These are phyloP conservation scores for Maudiozyma humilis DNA, from an alignment of 1,139 yeast genomes.

Conservation along the genomic window DNA sequence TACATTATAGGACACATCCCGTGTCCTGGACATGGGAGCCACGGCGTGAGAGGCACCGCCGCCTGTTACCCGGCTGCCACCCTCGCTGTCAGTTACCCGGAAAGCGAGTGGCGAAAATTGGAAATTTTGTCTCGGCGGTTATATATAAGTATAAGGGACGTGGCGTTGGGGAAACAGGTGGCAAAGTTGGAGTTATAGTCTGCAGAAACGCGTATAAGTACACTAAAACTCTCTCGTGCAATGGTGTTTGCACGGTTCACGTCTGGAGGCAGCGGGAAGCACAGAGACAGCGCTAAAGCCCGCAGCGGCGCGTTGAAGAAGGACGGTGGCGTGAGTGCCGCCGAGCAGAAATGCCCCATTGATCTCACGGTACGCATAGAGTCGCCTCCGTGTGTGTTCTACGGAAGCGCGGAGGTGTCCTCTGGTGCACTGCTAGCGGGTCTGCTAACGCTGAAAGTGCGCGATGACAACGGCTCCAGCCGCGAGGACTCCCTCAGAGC, in stretches of 20 bases:
- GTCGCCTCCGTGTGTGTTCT: conserved; percentile 82
- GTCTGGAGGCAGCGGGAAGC: conserved; percentile 1
- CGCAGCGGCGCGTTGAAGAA: too few relatives aligned
- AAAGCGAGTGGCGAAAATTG: too few relatives aligned
- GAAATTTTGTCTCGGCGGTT: too few relatives aligned
- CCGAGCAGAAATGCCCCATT: conserved; percentile 35
- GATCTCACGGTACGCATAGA: conserved; percentile 60
- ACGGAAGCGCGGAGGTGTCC: conserved; percentile 70
- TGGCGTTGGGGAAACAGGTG: too few relatives aligned
- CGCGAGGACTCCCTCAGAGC: background rate
- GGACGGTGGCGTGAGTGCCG: too few relatives aligned
- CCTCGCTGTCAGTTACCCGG: too few relatives aligned
- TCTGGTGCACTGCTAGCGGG: conserved; percentile 87
- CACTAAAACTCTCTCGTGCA: background rate
- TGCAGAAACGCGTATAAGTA: background rate
- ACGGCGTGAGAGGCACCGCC: too few relatives aligned
- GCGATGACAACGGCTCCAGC: conserved; percentile 13
- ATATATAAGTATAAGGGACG: too few relatives aligned
- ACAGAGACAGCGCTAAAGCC: background rate
- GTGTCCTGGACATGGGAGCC: too few relatives aligned
- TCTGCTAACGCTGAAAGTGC: conserved; percentile 35
- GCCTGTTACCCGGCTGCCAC: too few relatives aligned
- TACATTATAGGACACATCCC: too few relatives aligned
- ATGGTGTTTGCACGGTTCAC: conserved; percentile 11
- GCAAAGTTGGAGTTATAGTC: background rate